Evolutionary conservation across 345 rosid genomes (phyloP), one percentile per base, ranked within the genome.

Genomic region (Populus tremula): DNA sequence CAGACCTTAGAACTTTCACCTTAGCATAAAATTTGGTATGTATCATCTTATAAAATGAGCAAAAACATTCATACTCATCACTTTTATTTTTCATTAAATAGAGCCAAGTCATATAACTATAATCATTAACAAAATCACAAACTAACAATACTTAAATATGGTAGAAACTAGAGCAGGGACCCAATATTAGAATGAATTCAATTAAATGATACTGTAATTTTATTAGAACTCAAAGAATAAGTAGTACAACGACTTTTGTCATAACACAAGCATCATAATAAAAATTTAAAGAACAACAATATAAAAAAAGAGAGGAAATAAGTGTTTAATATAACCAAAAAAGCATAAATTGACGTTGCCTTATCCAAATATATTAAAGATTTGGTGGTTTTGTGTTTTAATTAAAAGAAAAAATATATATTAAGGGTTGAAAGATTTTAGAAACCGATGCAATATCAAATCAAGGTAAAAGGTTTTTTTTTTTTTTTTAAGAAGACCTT

Each of bases 71-170:
- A 41, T 23, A 47, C 0, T 73, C 66, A 0, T 81, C 78, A 81
- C 21, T 9, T 43, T 73, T 81, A 8, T 20, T 5, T 27, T 76
- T 71, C 4, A 72, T 2, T 1, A 71, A 10, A 25, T 76, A 77
- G 0, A 76, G 5, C 74, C 67, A 76, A 2, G 77, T 67, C 45
- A 76, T 76, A 1, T 38, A 18, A 2, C 39, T 72, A 9, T 5
- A 71, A 29, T 81, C 70, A 71, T 80, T 72, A 1, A 80, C 69
- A 76, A 80, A 71, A n/a, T 71, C 1, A 54, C 31, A 76, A 76
- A 76, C 73, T 64, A 71, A 4, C n/a, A 25, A 62, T 1, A 1
- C 0, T 45, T 59, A 64, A 1, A 64, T 3, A 7, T 0, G 3
- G 2, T 62, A 2, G 16, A 5, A 3, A 33, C 4, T 33, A 33